A percentile compares a stretch with the other conserved stretches of the same genome.
Evolutionary conservation across 2,329 filamentous ascomycete species (phyloP).

Genomic region (Paraphoma chrysanthemicola): DNA sequence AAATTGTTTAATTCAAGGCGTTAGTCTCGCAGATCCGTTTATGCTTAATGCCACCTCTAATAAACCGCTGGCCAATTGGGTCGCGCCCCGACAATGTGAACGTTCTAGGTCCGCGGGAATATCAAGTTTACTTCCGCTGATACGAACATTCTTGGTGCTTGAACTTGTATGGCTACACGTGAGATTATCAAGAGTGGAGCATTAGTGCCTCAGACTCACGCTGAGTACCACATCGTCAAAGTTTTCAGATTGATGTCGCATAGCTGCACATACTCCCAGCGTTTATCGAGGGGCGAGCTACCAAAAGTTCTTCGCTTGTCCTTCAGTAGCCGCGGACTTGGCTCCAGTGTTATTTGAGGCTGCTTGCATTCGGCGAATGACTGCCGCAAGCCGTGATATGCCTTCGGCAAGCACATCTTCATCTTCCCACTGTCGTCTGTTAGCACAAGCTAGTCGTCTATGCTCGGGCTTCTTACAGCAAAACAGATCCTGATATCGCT

Average conservation of each 20-base stretch:
- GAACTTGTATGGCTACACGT: neutral
- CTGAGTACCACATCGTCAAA: neutral
- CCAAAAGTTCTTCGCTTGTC: conserved; percentile 42
- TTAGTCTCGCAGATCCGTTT: neutral
- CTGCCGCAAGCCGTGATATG: conserved; percentile 65
- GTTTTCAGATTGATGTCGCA: neutral
- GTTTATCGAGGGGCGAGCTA: conserved; percentile 5
- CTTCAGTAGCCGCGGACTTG: conserved; percentile 20
- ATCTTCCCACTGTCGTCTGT: conserved; percentile 61
- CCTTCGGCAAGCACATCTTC: conserved; percentile 71
- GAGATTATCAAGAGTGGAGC: neutral
- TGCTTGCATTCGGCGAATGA: conserved; percentile 52
- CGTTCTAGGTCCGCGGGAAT: conserved; percentile 1
- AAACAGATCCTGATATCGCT: conserved; percentile 52
- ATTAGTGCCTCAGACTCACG: neutral
- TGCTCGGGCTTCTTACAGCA: conserved; percentile 23
- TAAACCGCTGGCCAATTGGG: conserved; percentile 15
- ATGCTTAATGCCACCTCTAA: conserved; percentile 27
- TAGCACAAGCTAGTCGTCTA: conserved; percentile 3
- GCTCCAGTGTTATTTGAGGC: conserved; percentile 22
- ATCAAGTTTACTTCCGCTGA: neutral
- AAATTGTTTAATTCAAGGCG: conserved; percentile 20
- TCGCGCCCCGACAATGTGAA: neutral
- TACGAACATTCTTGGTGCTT: neutral
- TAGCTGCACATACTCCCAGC: neutral